A percentile compares a stretch with the other conserved stretches of the same genome.
phyloP scores from a whole-genome alignment of 2,329 filamentous ascomycete species.

The Aspergillus alliaceus region DNA sequence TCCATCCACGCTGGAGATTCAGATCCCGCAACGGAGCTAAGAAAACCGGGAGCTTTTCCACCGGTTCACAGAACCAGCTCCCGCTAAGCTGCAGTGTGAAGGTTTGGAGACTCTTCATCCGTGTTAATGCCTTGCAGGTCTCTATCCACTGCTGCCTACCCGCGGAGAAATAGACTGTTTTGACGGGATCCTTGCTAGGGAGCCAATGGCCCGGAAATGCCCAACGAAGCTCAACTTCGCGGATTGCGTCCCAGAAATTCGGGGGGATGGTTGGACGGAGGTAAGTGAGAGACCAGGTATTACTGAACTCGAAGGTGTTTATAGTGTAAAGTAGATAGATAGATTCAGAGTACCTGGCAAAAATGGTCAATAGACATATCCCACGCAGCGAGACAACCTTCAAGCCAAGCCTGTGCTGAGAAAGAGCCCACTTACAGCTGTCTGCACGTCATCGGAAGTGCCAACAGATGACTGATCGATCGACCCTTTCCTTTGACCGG shows the following conservation, averaged over 20 bases:
- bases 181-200: conserved; percentile 41
- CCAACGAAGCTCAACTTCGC: conserved; percentile 38
- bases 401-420: neutral
- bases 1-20: conserved; percentile 26
- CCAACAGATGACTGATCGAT: conserved; percentile 20
- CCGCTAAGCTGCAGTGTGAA: conserved; percentile 34
- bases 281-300: conserved; percentile 41
- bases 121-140: conserved; percentile 30
- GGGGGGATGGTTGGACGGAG: conserved; percentile 34
- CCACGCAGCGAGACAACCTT: neutral
- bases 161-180: conserved; percentile 37
- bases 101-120: conserved; percentile 26
- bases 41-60: conserved; percentile 37
- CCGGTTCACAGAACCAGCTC: conserved; percentile 39
- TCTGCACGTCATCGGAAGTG: conserved; percentile 33
- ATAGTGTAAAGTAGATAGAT: conserved; percentile 35
- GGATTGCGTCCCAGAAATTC: conserved; percentile 31
- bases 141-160: conserved; percentile 39
- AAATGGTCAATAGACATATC: neutral
- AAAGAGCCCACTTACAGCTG: conserved; percentile 30
- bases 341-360: conserved; percentile 36
- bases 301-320: conserved; percentile 41
- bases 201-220: conserved; percentile 43
- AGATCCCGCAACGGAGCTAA: conserved; percentile 35
- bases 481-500: conserved; percentile 22